Base-by-base conservation (phyloP, 371 early-diverging fungal genomes). In the Apophysomyces elegans region DNA sequence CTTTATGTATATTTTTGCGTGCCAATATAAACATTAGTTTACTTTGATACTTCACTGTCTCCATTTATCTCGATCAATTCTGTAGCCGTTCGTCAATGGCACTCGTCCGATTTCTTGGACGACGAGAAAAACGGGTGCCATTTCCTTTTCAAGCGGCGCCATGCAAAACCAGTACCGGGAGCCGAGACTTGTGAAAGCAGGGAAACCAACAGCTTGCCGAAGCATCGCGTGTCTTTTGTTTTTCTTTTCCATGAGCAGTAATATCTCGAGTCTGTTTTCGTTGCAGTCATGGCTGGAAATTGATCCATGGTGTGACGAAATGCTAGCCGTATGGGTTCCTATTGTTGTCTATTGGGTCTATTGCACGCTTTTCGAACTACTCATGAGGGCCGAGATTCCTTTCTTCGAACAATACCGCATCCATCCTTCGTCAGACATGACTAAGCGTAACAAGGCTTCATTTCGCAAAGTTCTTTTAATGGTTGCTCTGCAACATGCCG, bases 321-420 rank as follows among this genome's bases (percentile, higher is more conserved):
- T 85, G n/a, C 67, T 84, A 50, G 83, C 87, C 0, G 65, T 88
- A 56, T 75, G 90, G 71, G 72, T 86, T 12, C 91, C 93, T 4
- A 68, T 91, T 62, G 74, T 82, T 5, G 78, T 83, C 37, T 93
- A 93, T 68, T 93, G 91, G 91, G 69, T 76, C 11, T 90, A 89
- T 71, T 90, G 90, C 4, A 77, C 86, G 36, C 66, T 85, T 56
- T 89, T 88, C 61, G 86, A 87, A 64, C 71, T 87, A 58, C 65
- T 91, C 56, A 86, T 89, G 45, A 68, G 72, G 58, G 71, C 83
- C 36, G 76, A 88, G 62, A 70, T 87, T 45, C 84, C 90, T 12
- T 83, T 82, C 61, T 80, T 91, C 61, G 93, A 92, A 71, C 75
- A 89, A 70, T 91, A 92, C 70, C 76, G 90, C 56, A 85, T 91